Percentiles rank a stretch among this genome's conserved stretches.
phyloP scores from a whole-genome alignment of 345 rosid species.

The Psidium guajava region DNA sequence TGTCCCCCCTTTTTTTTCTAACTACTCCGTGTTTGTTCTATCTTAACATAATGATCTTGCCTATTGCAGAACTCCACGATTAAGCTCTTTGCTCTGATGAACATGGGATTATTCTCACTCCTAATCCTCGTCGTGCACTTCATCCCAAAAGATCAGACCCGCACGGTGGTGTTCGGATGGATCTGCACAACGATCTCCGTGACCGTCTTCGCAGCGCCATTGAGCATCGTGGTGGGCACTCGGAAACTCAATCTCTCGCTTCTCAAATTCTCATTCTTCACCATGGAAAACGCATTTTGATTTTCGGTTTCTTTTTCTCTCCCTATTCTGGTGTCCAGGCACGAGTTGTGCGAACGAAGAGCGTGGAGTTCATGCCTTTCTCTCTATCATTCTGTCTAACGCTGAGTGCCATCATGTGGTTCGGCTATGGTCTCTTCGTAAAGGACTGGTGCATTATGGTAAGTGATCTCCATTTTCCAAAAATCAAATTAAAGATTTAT shows the following conservation, averaged over 20 bases:
- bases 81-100: constrained; percentile 33
- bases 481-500: neutral
- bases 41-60: neutral
- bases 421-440: constrained; percentile 52
- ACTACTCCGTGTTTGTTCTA: neutral
- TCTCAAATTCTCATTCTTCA: neutral
- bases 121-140: constrained; percentile 36
- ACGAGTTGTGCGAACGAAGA: constrained; percentile 58
- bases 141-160: constrained; percentile 1
- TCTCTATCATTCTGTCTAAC: constrained; percentile 72
- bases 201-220: constrained; percentile 74
- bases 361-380: constrained; percentile 96
- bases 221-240: constrained; percentile 49
- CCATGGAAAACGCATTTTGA: neutral
- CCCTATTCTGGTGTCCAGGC: constrained; percentile 18
- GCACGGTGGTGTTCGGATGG: constrained; percentile 66
- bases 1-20: neutral
- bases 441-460: constrained; percentile 69
- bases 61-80: constrained; percentile 44
- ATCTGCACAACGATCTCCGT: constrained; percentile 59
- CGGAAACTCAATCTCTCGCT: neutral
- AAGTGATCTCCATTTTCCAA: constrained; percentile 9
- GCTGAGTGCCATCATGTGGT: constrained; percentile 73
- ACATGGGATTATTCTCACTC: constrained; percentile 43
- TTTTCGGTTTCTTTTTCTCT: neutral